phyloP scores from a whole-genome alignment of 495 filamentous ascomycete genomes.

The Trichoderma erinaceum region DNA sequence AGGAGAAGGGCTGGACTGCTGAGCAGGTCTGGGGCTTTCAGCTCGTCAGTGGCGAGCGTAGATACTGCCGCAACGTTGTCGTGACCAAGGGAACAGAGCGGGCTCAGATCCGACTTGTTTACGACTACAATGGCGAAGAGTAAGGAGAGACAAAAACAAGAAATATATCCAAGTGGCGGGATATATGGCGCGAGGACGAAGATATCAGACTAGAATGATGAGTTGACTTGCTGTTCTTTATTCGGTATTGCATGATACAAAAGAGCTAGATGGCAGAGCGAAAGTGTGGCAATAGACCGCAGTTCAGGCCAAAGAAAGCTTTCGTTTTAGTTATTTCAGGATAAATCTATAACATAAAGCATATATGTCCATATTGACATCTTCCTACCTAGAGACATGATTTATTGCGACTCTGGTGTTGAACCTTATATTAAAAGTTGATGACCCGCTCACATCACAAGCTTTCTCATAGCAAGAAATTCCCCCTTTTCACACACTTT shows the following conservation, averaged over 20 bases:
- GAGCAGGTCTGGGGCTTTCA: conserved; percentile 53
- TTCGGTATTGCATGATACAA: background rate
- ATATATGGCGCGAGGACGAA: background rate
- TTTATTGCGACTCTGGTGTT: background rate
- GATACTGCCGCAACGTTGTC: conserved; percentile 60
- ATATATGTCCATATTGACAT: background rate
- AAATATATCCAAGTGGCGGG: background rate
- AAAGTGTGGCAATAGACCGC: background rate
- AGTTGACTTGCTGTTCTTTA: background rate
- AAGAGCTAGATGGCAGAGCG: background rate
- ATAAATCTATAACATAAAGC: background rate
- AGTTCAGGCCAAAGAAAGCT: background rate
- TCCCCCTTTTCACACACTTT: background rate
- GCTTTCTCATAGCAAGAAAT: background rate
- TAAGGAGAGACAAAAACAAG: background rate
- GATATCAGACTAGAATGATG: background rate
- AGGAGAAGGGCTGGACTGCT: conserved; percentile 53
- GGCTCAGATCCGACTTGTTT: conserved; percentile 64
- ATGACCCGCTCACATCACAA: background rate
- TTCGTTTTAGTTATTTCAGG: background rate
- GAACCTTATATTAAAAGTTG: background rate
- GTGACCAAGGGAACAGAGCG: conserved; percentile 57
- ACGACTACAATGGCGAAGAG: conserved; percentile 46
- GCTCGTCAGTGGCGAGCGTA: conserved; percentile 49
- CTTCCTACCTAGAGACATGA: background rate